Conservation (phyloP, 2,329 filamentous ascomycete genomes). For the Exophiala sp. region DNA sequence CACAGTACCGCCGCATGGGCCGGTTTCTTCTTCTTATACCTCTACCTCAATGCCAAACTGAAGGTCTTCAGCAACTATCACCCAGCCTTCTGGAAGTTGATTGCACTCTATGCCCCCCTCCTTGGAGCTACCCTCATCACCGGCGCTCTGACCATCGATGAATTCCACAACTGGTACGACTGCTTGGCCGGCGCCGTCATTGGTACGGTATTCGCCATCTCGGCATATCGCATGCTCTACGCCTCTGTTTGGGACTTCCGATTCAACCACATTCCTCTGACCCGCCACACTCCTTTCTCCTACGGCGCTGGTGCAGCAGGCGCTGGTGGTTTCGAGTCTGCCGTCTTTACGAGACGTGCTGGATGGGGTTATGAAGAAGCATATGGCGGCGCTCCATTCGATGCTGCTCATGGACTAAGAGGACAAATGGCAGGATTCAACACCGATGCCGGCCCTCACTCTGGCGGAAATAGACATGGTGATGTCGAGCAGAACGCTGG, state of each 20-base stretch:
- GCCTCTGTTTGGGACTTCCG: slow-evolving; percentile 64
- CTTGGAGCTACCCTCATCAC: slow-evolving; percentile 63
- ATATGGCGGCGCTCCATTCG: slow-evolving; percentile 40
- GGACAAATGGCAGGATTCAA: slow-evolving; percentile 23
- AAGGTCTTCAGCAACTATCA: slow-evolving; percentile 70
- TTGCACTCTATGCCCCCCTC: slow-evolving; percentile 59
- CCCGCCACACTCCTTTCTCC: slow-evolving; percentile 51
- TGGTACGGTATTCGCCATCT: slow-evolving; percentile 60
- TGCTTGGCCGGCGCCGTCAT: slow-evolving; percentile 61
- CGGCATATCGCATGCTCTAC: slow-evolving; percentile 61
- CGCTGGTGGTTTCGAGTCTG: slow-evolving; percentile 46
- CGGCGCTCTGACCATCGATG: slow-evolving; percentile 64
- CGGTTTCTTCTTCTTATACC: slow-evolving; percentile 53
- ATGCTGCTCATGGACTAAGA: slow-evolving; percentile 33
- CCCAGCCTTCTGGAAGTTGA: slow-evolving; percentile 66
- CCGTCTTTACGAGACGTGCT: slow-evolving; percentile 54
- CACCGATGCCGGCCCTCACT: slow-evolving; percentile 12
- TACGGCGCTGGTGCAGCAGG: slow-evolving; percentile 40
- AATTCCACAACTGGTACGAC: slow-evolving; percentile 72
- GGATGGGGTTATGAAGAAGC: slow-evolving; percentile 52
- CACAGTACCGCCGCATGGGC: slow-evolving; percentile 60
- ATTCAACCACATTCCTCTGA: slow-evolving; percentile 60
- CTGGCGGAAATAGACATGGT: slow-evolving; percentile 5
- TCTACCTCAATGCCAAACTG: slow-evolving; percentile 73
- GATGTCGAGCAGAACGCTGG: slow-evolving; percentile 22